Conservation (phyloP, 2,329 filamentous ascomycete species). For the Lachnellula cervina region DNA sequence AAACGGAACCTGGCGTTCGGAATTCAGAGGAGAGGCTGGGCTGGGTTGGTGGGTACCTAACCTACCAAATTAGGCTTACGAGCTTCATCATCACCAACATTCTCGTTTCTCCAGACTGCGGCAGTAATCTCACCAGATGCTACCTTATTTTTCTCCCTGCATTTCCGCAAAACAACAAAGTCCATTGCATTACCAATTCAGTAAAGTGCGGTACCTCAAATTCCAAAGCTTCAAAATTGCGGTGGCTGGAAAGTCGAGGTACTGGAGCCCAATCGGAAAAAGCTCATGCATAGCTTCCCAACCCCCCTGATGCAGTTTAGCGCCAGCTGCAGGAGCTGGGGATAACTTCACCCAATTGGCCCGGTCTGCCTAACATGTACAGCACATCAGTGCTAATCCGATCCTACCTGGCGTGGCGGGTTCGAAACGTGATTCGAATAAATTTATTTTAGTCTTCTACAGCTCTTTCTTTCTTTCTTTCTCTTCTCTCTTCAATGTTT, state of each 20-base stretch:
- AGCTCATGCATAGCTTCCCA: not conserved
- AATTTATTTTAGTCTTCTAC: not conserved
- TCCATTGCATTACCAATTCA: no score
- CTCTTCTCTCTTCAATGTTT: not conserved
- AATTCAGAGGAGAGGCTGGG: no score
- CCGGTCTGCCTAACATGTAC: not conserved
- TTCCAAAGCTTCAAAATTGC: not conserved
- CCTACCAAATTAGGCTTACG: no score
- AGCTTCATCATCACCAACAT: no score
- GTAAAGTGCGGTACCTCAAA: not conserved
- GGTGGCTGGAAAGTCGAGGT: not conserved
- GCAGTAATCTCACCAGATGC: no score
- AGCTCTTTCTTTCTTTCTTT: not conserved
- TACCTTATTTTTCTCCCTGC: no score
- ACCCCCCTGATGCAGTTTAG: not conserved
- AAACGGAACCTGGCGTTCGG: no score
- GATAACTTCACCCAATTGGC: slow-evolving; percentile 5
- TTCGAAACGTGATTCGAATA: not conserved
- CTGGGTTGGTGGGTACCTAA: no score
- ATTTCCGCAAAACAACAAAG: no score
- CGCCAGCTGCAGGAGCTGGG: not conserved
- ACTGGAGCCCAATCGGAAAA: not conserved
- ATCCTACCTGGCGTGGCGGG: not conserved
- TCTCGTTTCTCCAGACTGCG: no score
- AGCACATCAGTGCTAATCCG: slow-evolving; percentile 8